Conservation (phyloP, 176 grass and related monocot species). For the Pharus latifolius region DNA sequence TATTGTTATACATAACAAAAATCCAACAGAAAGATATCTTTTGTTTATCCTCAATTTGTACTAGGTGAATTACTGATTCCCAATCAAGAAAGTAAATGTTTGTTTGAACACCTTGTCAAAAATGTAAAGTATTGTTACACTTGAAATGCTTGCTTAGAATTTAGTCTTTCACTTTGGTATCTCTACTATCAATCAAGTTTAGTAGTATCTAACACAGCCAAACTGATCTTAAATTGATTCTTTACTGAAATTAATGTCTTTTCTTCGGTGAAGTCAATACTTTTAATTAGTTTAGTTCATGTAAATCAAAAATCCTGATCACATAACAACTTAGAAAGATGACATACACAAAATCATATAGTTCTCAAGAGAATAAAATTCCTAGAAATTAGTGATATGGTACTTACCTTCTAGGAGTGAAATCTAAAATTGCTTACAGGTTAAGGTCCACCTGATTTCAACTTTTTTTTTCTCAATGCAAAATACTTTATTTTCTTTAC, state of each 20-base stretch:
- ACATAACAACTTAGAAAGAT: not conserved
- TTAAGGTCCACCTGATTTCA: not conserved
- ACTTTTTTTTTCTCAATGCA: not conserved
- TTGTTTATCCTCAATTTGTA: no score
- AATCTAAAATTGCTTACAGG: conserved; percentile 3
- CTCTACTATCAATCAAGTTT: not conserved
- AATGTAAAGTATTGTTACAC: not conserved
- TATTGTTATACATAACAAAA: not conserved
- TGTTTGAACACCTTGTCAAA: not conserved
- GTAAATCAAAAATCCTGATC: not conserved
- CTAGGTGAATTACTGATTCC: not conserved
- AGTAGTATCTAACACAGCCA: not conserved
- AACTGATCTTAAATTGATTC: not conserved
- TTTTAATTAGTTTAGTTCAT: not conserved
- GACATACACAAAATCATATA: not conserved
- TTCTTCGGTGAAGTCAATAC: not conserved
- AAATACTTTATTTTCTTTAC: not conserved
- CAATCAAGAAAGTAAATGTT: not conserved
- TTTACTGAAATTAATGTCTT: not conserved
- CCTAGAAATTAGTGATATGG: no score
- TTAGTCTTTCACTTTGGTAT: not conserved
- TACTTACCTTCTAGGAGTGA: conserved; percentile 6
- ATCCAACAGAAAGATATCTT: not conserved
- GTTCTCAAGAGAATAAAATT: no score
- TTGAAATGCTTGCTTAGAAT: not conserved